Evolutionary conservation across 345 rosid genomes (phyloP).

Genomic region (Leavenworthia alabamica): DNA sequence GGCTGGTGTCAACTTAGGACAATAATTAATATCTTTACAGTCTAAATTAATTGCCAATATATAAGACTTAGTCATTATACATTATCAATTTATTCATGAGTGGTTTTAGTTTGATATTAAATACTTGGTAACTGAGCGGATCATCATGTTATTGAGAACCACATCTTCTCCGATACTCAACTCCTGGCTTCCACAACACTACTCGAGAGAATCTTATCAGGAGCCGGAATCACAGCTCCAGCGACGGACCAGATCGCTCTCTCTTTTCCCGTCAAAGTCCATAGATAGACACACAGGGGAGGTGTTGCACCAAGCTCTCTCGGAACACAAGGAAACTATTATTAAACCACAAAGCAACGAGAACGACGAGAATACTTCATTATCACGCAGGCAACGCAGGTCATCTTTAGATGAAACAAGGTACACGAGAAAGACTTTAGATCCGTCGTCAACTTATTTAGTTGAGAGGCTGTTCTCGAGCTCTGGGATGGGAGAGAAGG

Average conservation of each 20-base stretch:
- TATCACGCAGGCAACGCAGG: conserved; percentile 10
- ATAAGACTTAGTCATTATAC: background rate
- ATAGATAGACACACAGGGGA: conserved; percentile 29
- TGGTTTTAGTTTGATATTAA: background rate
- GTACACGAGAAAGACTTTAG: background rate
- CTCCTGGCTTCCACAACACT: conserved; percentile 44
- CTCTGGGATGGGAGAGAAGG: conserved; percentile 43
- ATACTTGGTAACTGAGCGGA: background rate
- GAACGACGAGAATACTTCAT: background rate
- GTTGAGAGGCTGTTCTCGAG: conserved; percentile 35
- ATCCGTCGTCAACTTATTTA: conserved; percentile 10
- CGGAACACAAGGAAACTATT: conserved; percentile 19
- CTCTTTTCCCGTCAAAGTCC: conserved; percentile 25
- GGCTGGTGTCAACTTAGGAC: conserved; percentile 4
- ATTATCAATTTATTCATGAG: background rate
- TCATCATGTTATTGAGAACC: conserved; percentile 46
- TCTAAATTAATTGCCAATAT: conserved; percentile 4
- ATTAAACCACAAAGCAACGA: conserved; percentile 3
- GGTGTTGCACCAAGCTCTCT: conserved; percentile 21
- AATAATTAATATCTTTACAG: conserved; percentile 12
- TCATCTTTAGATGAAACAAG: conserved; percentile 18
- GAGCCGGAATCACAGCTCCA: conserved; percentile 48
- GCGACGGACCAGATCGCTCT: conserved; percentile 36
- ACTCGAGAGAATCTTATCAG: conserved; percentile 35
- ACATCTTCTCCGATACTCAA: conserved; percentile 44